Evolutionary conservation across 345 rosid species (phyloP).

Genomic region (Euphorbia lathyris): DNA sequence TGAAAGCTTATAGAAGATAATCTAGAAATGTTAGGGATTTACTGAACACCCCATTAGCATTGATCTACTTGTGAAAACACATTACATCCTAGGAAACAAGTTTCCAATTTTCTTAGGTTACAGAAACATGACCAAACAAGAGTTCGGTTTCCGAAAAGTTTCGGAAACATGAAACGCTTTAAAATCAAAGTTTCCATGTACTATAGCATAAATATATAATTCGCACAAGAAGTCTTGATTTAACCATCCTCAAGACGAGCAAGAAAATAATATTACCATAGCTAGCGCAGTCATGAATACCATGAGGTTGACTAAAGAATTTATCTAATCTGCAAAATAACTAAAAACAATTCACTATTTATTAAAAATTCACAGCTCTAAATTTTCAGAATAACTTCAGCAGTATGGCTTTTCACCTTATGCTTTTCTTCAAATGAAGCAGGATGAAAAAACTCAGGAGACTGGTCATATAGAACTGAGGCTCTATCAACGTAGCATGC

Average conservation of each 20-base stretch:
- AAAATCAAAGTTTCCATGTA: no score
- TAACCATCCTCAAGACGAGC: background rate
- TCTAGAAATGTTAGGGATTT: no score
- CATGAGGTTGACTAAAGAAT: constrained; percentile 46
- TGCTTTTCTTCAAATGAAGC: constrained; percentile 75
- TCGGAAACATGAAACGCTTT: no score
- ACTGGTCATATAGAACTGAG: constrained; percentile 81
- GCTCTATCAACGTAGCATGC: constrained; percentile 49
- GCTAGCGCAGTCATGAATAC: constrained; percentile 57
- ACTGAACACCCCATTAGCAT: no score
- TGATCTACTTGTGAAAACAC: no score
- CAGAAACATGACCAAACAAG: no score
- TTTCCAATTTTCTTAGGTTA: no score
- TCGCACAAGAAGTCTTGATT: background rate
- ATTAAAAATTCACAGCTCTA: constrained; percentile 2
- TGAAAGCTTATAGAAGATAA: no score
- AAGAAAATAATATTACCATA: constrained; percentile 40
- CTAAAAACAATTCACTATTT: constrained; percentile 42
- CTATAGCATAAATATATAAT: background rate
- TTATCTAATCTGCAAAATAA: constrained; percentile 75
- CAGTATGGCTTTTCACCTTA: constrained; percentile 47
- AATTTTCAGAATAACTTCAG: background rate
- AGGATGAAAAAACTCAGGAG: constrained; percentile 86
- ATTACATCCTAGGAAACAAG: no score
- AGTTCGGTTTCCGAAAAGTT: no score